A percentile compares a stretch with the other conserved stretches of the same genome.
These are phyloP conservation scores for Spiraea crenata DNA, from an alignment of 331 rosid species.

Conservation along the genomic window DNA sequence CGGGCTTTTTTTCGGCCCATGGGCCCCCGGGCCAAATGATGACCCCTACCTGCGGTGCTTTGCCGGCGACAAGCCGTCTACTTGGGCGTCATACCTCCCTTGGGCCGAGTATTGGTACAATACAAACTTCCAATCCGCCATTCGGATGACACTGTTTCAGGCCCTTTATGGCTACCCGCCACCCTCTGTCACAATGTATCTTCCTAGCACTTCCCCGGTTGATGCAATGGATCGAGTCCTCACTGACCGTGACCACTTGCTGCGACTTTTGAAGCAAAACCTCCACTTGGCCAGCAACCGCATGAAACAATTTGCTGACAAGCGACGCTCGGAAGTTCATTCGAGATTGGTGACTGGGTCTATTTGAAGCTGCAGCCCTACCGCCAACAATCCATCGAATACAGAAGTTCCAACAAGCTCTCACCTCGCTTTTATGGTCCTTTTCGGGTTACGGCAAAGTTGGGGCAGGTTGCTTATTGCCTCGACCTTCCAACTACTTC, in stretches of 20 bases:
- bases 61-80: no score
- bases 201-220: background rate
- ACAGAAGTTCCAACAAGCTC: background rate
- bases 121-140: background rate
- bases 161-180: background rate
- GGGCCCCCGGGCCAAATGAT: no score
- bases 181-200: background rate
- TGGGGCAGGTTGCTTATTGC: background rate
- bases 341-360: background rate
- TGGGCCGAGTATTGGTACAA: background rate
- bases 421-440: background rate
- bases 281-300: background rate
- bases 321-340: no score
- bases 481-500: background rate
- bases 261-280: background rate
- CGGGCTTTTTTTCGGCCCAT: no score
- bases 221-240: background rate
- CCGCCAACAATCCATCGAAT: background rate
- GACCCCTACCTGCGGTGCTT: no score
- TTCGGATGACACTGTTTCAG: background rate
- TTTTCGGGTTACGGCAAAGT: background rate
- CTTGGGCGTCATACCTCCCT: no score
- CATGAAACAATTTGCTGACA: background rate
- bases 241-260: background rate
- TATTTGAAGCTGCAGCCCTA: background rate